phyloP scores from a whole-genome alignment of 2,329 filamentous ascomycete genomes.

The Gnomoniopsis smithogilvyi region DNA sequence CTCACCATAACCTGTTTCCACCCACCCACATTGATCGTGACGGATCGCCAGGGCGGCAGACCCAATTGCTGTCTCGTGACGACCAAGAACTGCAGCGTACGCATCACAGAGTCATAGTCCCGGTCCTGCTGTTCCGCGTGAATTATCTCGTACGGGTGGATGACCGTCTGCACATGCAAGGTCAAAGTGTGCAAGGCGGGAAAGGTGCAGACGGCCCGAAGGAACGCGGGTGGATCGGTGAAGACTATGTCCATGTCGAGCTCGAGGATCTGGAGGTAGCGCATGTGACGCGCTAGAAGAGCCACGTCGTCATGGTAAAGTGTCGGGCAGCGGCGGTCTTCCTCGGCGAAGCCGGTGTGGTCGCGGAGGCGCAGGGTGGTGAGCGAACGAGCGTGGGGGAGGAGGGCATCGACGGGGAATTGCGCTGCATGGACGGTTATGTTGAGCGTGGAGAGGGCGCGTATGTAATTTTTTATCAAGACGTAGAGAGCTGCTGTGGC shows the following conservation, averaged over 20 bases:
- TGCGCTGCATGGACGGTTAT: conserved; percentile 39
- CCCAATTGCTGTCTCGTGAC: conserved; percentile 21
- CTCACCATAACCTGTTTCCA: conserved; percentile 44
- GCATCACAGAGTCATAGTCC: conserved; percentile 35
- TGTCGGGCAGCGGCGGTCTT: conserved; percentile 39
- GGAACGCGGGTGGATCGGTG: conserved; percentile 34
- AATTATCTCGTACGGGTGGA: conserved; percentile 29
- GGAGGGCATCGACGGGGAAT: conserved; percentile 38
- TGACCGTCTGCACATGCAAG: conserved; percentile 42
- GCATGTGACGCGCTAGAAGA: conserved; percentile 30
- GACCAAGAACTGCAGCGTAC: conserved; percentile 32
- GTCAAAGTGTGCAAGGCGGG: conserved; percentile 36
- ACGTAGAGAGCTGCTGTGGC: conserved; percentile 36
- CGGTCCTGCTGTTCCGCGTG: conserved; percentile 7
- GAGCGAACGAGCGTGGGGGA: conserved; percentile 36
- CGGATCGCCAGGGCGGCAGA: conserved; percentile 31
- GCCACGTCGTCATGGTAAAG: conserved; percentile 32
- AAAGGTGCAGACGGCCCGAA: conserved; percentile 37
- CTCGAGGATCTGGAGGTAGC: conserved; percentile 37
- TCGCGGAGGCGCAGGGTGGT: conserved; percentile 40
- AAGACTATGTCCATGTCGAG: conserved; percentile 42
- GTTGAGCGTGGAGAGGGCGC: conserved; percentile 33
- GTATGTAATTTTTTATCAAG: conserved; percentile 36
- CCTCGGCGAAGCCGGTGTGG: conserved; percentile 42
- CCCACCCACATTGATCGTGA: conserved; percentile 46